phyloP scores from a whole-genome alignment of 345 rosid species.

The Carallia pectinifolia region DNA sequence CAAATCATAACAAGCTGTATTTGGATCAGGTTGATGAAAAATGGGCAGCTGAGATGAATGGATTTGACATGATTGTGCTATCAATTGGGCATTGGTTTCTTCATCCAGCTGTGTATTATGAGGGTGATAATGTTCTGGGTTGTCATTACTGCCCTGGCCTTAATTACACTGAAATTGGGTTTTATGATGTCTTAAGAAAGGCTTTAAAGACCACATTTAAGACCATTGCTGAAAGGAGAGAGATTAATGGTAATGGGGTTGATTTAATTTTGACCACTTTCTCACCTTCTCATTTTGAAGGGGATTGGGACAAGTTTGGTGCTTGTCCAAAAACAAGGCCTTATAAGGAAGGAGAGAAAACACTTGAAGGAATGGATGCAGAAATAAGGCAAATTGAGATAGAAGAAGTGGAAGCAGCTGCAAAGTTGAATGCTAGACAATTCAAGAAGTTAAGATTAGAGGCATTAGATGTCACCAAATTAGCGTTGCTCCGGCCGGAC shows the following conservation, averaged over 20 bases:
- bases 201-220: constrained; percentile 64
- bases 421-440: constrained; percentile 32
- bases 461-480: constrained; percentile 64
- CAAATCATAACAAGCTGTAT: constrained; percentile 61
- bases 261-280: constrained; percentile 64
- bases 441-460: constrained; percentile 45
- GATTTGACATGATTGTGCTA: constrained; percentile 54
- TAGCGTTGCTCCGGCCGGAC: constrained; percentile 73
- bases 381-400: constrained; percentile 66
- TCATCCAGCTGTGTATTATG: constrained; percentile 80
- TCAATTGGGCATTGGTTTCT: constrained; percentile 95
- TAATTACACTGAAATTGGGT: constrained; percentile 76
- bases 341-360: constrained; percentile 53
- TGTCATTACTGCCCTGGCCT: constrained; percentile 78
- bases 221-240: constrained; percentile 37
- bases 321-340: constrained; percentile 88
- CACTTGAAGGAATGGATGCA: constrained; percentile 71
- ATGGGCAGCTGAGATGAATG: constrained; percentile 67
- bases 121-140: constrained; percentile 63
- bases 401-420: constrained; percentile 52
- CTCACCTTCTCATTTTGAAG: constrained; percentile 92
- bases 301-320: constrained; percentile 89
- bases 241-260: constrained; percentile 22
- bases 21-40: constrained; percentile 70
- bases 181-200: constrained; percentile 68